These are phyloP conservation scores for Tetrapisispora iriomotensis DNA, from an alignment of 805 yeast genomes.

Conservation along the genomic window DNA sequence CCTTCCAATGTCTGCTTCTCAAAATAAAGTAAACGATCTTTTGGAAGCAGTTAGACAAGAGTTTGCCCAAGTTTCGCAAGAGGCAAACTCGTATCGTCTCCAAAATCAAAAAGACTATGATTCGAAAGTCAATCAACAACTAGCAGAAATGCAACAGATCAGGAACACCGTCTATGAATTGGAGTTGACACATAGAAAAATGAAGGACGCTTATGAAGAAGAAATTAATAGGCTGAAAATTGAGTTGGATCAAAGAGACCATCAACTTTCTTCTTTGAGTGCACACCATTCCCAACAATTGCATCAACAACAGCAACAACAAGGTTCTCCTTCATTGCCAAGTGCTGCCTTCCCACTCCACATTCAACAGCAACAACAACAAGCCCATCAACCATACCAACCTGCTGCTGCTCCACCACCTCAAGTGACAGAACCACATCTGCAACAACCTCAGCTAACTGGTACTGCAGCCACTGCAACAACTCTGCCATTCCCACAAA, in stretches of 20 bases:
- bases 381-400: conserved; percentile 14
- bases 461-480: not conserved
- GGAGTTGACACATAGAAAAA: conserved; percentile 86
- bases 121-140: conserved; percentile 80
- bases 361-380: conserved; percentile 7
- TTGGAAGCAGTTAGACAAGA: conserved; percentile 88
- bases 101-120: conserved; percentile 86
- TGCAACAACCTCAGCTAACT: conserved; percentile 5
- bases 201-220: conserved; percentile 92
- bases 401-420: conserved; percentile 13
- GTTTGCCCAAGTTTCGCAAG: conserved; percentile 74
- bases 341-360: not conserved
- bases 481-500: conserved; percentile 1
- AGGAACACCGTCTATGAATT: conserved; percentile 88
- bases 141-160: conserved; percentile 85
- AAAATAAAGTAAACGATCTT: conserved; percentile 53
- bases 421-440: conserved; percentile 11
- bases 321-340: not conserved
- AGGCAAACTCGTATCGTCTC: conserved; percentile 75
- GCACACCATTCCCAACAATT: conserved; percentile 37
- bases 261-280: conserved; percentile 34
- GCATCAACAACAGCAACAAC: conserved; percentile 27
- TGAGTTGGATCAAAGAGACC: conserved; percentile 74
- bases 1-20: conserved; percentile 7
- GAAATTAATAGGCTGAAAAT: conserved; percentile 78